Conservation (phyloP, 441 rosid genomes). For the Mallotus repandus region DNA sequence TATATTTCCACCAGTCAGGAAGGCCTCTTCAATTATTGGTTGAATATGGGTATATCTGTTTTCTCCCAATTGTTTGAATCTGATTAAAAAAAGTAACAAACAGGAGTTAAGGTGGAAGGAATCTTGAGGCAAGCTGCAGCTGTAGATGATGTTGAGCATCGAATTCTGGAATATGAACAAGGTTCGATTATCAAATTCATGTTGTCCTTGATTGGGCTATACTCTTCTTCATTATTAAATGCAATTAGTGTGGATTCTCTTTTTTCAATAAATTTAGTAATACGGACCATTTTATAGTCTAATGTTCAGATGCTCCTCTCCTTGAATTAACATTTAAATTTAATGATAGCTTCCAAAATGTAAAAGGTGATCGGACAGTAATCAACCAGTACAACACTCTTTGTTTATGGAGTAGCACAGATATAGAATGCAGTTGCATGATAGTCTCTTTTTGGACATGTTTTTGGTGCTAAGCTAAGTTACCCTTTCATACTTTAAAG, state of each 20-base stretch:
- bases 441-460: neutral
- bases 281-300: neutral
- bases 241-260: slow-evolving; percentile 13
- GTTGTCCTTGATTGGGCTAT: slow-evolving; percentile 5
- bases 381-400: neutral
- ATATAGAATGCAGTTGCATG: slow-evolving; percentile 17
- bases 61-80: slow-evolving; percentile 5
- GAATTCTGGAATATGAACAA: slow-evolving; percentile 92
- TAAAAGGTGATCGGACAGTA: slow-evolving; percentile 8
- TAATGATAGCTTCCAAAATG: neutral
- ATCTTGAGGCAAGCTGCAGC: slow-evolving; percentile 98
- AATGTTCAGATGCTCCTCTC: neutral
- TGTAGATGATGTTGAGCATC: slow-evolving; percentile 92
- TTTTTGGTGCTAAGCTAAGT: slow-evolving; percentile 3
- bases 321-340: neutral
- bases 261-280: slow-evolving; percentile 1
- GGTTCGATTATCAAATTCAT: slow-evolving; percentile 45
- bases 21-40: neutral
- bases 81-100: slow-evolving; percentile 33
- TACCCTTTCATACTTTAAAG: slow-evolving; percentile 7
- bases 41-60: neutral
- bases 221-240: neutral
- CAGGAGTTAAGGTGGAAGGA: slow-evolving; percentile 92
- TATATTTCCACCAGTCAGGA: neutral
- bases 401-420: slow-evolving; percentile 12